A percentile compares a stretch with the other conserved stretches of the same genome.
phyloP scores from a whole-genome alignment of 2,329 filamentous ascomycete species.

The Laburnicola sp. region DNA sequence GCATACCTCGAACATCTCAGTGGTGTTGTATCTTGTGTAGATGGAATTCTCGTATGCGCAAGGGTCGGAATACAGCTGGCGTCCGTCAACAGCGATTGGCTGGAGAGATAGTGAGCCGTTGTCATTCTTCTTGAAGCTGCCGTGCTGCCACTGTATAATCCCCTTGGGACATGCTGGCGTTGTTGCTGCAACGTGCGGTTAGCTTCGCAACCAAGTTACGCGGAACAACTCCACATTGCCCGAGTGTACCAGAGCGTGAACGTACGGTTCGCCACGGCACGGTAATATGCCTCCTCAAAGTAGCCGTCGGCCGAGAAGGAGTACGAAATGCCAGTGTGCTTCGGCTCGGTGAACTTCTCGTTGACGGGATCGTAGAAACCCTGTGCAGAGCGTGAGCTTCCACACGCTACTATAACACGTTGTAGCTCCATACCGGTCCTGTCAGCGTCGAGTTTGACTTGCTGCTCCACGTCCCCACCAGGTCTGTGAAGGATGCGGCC shows the following conservation, averaged over 20 bases:
- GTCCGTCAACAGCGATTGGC: slow-evolving; percentile 67
- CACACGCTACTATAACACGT: slow-evolving; percentile 25
- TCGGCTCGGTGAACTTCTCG: slow-evolving; percentile 68
- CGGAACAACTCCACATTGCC: neutral
- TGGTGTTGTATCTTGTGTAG: slow-evolving; percentile 69
- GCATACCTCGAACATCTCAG: slow-evolving; percentile 63
- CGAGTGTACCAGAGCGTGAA: slow-evolving; percentile 17
- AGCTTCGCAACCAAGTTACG: slow-evolving; percentile 15
- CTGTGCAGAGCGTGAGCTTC: slow-evolving; percentile 45
- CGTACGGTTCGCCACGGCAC: slow-evolving; percentile 69
- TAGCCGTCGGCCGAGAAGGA: slow-evolving; percentile 70
- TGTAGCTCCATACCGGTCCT: slow-evolving; percentile 59
- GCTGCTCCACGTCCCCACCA: slow-evolving; percentile 73
- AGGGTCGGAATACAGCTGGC: slow-evolving; percentile 67
- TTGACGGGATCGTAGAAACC: slow-evolving; percentile 70
- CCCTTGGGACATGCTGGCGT: slow-evolving; percentile 64
- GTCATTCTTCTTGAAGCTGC: slow-evolving; percentile 58
- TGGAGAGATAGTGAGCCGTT: slow-evolving; percentile 63
- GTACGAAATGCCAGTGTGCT: slow-evolving; percentile 70
- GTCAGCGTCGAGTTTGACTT: slow-evolving; percentile 71
- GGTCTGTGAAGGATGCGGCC: slow-evolving; percentile 47
- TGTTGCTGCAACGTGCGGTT: slow-evolving; percentile 52
- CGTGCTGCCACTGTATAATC: slow-evolving; percentile 75
- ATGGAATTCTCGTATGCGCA: slow-evolving; percentile 59
- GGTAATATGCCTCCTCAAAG: slow-evolving; percentile 71